Conservation (phyloP, 768 basidiomycete genomes). For the Rickenella mellea region DNA sequence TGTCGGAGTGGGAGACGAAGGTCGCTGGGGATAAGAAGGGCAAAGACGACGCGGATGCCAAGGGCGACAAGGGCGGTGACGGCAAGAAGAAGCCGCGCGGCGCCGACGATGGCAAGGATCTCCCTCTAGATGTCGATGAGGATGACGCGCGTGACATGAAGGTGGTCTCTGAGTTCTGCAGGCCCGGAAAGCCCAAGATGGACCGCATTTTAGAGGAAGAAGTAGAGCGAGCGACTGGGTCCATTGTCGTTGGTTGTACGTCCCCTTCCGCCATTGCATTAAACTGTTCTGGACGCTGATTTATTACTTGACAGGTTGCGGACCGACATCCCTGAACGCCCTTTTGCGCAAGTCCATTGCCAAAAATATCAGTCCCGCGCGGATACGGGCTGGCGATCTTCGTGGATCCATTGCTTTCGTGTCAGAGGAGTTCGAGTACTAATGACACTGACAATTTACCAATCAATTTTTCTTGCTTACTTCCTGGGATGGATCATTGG, state of each 20-base stretch:
- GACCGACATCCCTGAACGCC: conserved; percentile 60
- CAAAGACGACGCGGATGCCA: conserved; percentile 10
- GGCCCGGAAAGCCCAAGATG: conserved; percentile 59
- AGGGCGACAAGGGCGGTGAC: conserved; percentile 16
- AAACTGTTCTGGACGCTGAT: not conserved
- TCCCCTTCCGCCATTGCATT: conserved; percentile 8
- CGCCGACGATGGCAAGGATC: conserved; percentile 19
- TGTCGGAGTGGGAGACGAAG: too few relatives aligned
- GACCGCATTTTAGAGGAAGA: conserved; percentile 57
- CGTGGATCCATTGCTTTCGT: conserved; percentile 51
- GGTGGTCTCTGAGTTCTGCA: conserved; percentile 50
- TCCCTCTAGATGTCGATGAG: conserved; percentile 50
- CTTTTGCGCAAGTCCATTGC: conserved; percentile 59
- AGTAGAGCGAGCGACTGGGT: conserved; percentile 42
- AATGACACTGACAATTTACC: conserved; percentile 10
- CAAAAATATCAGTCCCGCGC: conserved; percentile 44
- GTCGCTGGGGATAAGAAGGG: not conserved
- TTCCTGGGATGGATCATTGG: not conserved
- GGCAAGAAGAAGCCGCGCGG: conserved; percentile 12
- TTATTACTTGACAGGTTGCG: conserved; percentile 44
- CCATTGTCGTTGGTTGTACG: conserved; percentile 64
- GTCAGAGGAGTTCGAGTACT: conserved; percentile 62
- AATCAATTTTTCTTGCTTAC: not conserved
- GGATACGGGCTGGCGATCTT: conserved; percentile 44
- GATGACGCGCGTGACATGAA: conserved; percentile 51